Percentiles rank a stretch among this genome's conserved stretches.
These are phyloP conservation scores for Solanum etuberosum DNA, from an alignment of 257 asterid genomes.

Conservation along the genomic window DNA sequence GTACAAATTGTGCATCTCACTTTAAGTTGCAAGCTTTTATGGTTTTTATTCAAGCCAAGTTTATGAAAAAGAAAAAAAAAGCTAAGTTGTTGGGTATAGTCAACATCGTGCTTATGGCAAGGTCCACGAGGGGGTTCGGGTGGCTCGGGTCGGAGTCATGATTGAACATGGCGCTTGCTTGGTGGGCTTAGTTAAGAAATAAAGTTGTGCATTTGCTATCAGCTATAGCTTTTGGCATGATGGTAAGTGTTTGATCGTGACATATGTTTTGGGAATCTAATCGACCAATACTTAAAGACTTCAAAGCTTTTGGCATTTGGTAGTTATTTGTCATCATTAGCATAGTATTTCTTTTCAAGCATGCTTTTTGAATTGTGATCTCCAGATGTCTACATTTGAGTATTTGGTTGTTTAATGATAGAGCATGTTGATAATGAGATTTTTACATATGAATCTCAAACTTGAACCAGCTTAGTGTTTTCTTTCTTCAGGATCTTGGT, in stretches of 20 bases:
- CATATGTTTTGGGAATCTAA: not conserved
- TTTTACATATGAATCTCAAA: not conserved
- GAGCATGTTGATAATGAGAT: not conserved
- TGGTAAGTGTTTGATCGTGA: not conserved
- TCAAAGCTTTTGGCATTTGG: not conserved
- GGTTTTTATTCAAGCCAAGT: not conserved
- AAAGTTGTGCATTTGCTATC: not conserved
- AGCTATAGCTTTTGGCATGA: not conserved
- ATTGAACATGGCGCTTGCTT: not conserved
- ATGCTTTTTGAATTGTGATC: not conserved
- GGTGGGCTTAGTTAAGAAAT: not conserved
- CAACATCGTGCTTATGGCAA: not conserved
- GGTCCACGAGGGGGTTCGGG: not conserved
- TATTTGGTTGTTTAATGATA: not conserved
- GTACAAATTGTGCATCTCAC: not conserved
- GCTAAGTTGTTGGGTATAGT: not conserved
- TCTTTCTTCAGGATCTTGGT: slow-evolving; percentile 25
- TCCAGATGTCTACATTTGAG: not conserved
- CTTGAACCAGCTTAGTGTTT: not conserved
- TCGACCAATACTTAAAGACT: not conserved
- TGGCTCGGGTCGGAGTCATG: not conserved
- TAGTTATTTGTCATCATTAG: not conserved
- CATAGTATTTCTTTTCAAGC: not conserved
- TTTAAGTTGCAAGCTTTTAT: not conserved
- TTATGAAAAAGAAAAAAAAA: not conserved